Base-by-base conservation (phyloP, 2,329 filamentous ascomycete genomes). In the Fusarium sp. region DNA sequence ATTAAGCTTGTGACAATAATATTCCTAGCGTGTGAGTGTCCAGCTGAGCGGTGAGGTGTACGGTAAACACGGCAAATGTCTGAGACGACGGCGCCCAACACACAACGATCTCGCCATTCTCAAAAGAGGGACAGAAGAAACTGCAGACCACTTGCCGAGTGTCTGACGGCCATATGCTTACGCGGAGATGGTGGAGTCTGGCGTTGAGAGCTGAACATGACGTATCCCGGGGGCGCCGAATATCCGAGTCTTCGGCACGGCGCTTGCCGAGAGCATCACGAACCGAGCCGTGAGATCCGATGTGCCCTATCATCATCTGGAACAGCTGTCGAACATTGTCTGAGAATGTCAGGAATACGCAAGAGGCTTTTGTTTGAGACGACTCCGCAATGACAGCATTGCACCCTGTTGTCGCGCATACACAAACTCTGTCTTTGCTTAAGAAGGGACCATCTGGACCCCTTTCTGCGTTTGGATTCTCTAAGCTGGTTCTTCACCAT, bases 271-370 rank as follows among this genome's bases (percentile, higher is more conserved):
- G 54, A 57, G 43, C 63, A 50, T 61, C 32, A 56, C 71, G 63
- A 56, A 64, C 33, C 22, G 69, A 74, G 72, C 72, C 72, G 72
- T 70, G 66, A 70, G 72, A 74, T 75, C 72, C 72, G 72, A 62
- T 25, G 38, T 38, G 61, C 11, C 32, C 20, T 17, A 52, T 64
- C 62, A 32, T 17, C 9, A 33, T 11, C 17, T 45, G 17, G 27
- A 32, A 20, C 22, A 61, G 38, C 45, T 45, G 22, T 7, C 43
- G 5, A n/a, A 4, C 14, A 22, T 50, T 47, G 27, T 50, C 12
- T 62, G 22, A 14, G 17, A 50, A 33, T 32, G 20, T 33, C 33
- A 59, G 32, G 58, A 54, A 71, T 47, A 35, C 30, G 63, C 54
- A 59, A 52, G 37, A 56, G 32, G 64, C 66, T 30, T 47, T 65